A percentile compares a stretch with the other conserved stretches of the same genome.
These are phyloP conservation scores for Blastobotrys buckinghamii DNA, from an alignment of 1,139 yeast genomes.

Conservation along the genomic window DNA sequence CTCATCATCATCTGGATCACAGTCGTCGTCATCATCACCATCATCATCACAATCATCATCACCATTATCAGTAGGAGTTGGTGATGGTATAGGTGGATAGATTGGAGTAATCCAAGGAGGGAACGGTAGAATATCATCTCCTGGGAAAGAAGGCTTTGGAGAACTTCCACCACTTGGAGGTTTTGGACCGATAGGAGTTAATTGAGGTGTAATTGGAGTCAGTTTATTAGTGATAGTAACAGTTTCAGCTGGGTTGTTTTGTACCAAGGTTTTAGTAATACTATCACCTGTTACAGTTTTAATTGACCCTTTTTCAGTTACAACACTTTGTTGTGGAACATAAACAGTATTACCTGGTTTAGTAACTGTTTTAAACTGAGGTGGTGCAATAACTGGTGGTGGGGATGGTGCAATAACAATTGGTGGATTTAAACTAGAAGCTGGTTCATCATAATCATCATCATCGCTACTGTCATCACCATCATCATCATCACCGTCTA, in stretches of 20 bases:
- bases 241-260: neutral
- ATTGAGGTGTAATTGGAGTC: neutral
- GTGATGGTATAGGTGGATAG: neutral
- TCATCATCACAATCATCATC: neutral
- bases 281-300: neutral
- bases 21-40: neutral
- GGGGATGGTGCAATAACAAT: neutral
- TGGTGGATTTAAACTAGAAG: neutral
- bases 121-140: neutral
- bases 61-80: neutral
- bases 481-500: neutral
- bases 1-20: neutral
- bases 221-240: neutral
- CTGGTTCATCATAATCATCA: neutral
- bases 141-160: neutral
- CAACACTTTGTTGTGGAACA: too few species aligned
- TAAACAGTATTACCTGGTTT: neutral
- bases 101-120: neutral
- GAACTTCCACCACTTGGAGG: neutral
- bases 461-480: neutral
- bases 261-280: neutral
- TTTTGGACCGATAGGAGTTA: neutral
- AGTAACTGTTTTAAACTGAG: neutral
- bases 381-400: neutral
- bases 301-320: too few species aligned